These are phyloP conservation scores for Eucalyptus tenuipes DNA, from an alignment of 345 rosid species.

Conservation along the genomic window DNA sequence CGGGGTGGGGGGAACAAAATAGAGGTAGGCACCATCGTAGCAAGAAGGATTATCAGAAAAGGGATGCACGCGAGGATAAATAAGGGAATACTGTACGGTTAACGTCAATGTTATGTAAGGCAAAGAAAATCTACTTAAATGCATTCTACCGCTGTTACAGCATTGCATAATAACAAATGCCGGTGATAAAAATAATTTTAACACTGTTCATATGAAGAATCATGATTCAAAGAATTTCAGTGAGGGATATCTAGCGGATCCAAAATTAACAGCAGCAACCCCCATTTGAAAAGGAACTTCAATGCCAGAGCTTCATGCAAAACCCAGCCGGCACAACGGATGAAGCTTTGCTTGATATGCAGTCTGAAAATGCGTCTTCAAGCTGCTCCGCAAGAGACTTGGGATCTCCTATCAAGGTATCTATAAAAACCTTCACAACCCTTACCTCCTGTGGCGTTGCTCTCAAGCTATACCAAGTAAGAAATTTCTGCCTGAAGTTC, in stretches of 20 bases:
- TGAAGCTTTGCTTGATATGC: constrained; percentile 38
- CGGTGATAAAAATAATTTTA: neutral
- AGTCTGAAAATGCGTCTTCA: constrained; percentile 75
- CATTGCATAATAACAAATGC: neutral
- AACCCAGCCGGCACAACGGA: constrained; percentile 57
- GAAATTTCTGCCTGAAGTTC: constrained; percentile 87
- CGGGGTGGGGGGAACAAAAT: neutral
- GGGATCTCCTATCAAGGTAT: constrained; percentile 61
- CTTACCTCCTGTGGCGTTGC: constrained; percentile 69
- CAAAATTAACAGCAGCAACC: neutral
- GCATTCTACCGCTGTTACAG: neutral
- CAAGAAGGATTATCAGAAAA: neutral
- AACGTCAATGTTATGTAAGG: neutral
- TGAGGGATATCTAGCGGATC: neutral
- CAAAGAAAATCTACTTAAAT: neutral
- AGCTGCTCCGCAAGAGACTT: constrained; percentile 88
- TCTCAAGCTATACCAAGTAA: constrained; percentile 90
- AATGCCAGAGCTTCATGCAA: constrained; percentile 96
- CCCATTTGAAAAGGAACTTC: neutral
- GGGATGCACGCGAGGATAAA: neutral
- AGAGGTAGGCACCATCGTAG: neutral
- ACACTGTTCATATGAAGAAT: neutral
- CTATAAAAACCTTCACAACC: constrained; percentile 72
- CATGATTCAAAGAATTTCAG: neutral
- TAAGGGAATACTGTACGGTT: neutral